Base-by-base conservation (phyloP, 176 grass and related monocot genomes). In the Musa acuminata region DNA sequence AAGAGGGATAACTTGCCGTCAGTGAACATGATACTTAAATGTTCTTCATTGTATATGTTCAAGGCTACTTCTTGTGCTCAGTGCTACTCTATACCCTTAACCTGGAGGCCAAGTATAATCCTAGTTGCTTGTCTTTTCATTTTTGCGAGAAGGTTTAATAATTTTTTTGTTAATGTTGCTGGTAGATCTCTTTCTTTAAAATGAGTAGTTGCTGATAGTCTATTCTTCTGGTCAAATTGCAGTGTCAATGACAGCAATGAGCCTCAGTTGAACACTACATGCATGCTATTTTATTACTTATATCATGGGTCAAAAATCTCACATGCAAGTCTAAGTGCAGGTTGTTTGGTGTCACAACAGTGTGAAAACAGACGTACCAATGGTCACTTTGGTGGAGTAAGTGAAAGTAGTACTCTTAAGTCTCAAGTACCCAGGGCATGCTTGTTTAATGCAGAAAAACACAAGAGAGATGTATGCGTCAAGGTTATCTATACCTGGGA, bases 401-500 rank as follows among this genome's bases (percentile, higher is more conserved):
- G 24, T 24, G 24, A 24, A 24, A 24, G 24, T 24, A 1, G 24
- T 24, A 24, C 24, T 24, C 24, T 24, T 1, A 0, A 24, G 24
- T 24, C 24, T 24, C 24, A 1, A 80, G 53, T 10, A 80, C 93
- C 50, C 93, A 97, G 77, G 78, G 75, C 29, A 53, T 93, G 82
- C 73, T 75, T 94, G 55, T 91, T 89, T n/a, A 90, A 89, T 74
- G 81, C 84, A 48, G 90, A 90, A 5, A 93, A 87, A 80, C 70
- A 91, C 64, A 98, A 87, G 82, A 98, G 86, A 87, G 90, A 93
- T 74, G 88, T 82, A 9, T 93, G 87, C 58, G 74, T 93, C 81
- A 64, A 82, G 85, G 78, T 85, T n/a, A 74, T 93, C 49, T 76
- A 75, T 43, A 98, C 88, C 7, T 91, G 90, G 94, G 86, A 87